phyloP scores from a whole-genome alignment of 2,329 filamentous ascomycete genomes.

The Apiospora hydei region DNA sequence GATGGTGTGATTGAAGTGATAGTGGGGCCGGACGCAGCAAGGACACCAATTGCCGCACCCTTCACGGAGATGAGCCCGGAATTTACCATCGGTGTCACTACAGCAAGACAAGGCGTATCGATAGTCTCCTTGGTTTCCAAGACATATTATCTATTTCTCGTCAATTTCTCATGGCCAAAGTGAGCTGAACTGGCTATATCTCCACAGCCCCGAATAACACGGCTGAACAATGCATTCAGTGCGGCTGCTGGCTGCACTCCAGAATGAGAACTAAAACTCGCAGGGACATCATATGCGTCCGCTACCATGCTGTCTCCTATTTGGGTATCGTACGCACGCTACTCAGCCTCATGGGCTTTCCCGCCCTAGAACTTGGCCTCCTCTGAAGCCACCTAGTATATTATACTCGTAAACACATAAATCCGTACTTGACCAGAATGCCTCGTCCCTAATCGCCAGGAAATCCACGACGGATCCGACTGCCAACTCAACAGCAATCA shows the following conservation, averaged over 20 bases:
- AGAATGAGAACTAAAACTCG: not conserved
- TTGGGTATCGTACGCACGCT: not conserved
- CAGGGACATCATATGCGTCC: not conserved
- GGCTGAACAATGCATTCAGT: not conserved
- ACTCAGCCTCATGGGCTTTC: not conserved
- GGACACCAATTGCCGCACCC: not conserved
- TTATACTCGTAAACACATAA: not conserved
- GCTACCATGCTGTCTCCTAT: not conserved
- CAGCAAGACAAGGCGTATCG: not conserved
- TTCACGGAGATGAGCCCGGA: not conserved
- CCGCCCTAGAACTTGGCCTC: not conserved
- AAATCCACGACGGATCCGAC: not conserved
- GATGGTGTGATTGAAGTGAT: constrained; percentile 6
- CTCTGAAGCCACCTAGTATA: not conserved
- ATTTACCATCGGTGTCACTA: not conserved
- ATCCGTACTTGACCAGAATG: not conserved
- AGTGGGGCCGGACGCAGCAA: not conserved
- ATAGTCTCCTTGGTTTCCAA: not conserved
- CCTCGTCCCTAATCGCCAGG: not conserved
- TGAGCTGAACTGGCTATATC: not conserved
- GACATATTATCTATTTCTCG: not conserved
- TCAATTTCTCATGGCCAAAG: not conserved
- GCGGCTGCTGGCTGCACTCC: not conserved
- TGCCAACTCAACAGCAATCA: not conserved
- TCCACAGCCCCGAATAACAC: not conserved